Base-by-base conservation (phyloP, 345 rosid genomes). In the Euphorbia peplus region DNA sequence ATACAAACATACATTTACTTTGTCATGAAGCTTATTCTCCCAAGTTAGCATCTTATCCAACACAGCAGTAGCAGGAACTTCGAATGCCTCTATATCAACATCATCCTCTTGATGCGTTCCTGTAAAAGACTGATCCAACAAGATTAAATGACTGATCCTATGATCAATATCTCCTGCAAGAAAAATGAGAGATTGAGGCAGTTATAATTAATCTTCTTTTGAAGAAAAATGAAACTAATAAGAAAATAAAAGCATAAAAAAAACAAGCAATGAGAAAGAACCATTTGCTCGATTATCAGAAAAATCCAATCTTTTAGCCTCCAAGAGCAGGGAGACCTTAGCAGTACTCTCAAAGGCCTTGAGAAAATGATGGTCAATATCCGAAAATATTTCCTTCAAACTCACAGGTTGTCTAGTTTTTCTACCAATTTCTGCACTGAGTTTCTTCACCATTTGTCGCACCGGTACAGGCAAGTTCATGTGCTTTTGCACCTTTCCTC, bases 1-100 rank as follows among this genome's bases (percentile, higher is more conserved):
- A 53, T 48, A 46, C 26, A 42, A 35, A 51, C 81, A 70, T 73
- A 95, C 99, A 93, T 88, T 95, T 29, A 95, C 97, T 87, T 95
- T 96, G 61, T 95, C 98, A 60, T 90, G 92, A 63, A 95, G 95
- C 87, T 91, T n/a, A n/a, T n/a, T n/a, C n/a, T n/a, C n/a, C n/a
- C n/a, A n/a, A n/a, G n/a, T n/a, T n/a, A 92, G 83, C 86, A 95
- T 81, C 70, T 95, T 95, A 74, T 95, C 96, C 88, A 95, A 85
- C 57, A 95, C 90, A 44, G n/a, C n/a, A n/a, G 97, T 88, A 52
- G 99, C 99, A 73, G 88, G 98, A 63, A 97, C 92, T 85, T 91
- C 96, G 66, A 88, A 68, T 70, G 86, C 97, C 63, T n/a, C n/a
- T n/a, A n/a, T n/a, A n/a, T n/a, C n/a, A n/a, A n/a, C n/a, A n/a